These are phyloP conservation scores for Geotrichum candidum DNA, from an alignment of 1,139 yeast genomes.

Conservation along the genomic window DNA sequence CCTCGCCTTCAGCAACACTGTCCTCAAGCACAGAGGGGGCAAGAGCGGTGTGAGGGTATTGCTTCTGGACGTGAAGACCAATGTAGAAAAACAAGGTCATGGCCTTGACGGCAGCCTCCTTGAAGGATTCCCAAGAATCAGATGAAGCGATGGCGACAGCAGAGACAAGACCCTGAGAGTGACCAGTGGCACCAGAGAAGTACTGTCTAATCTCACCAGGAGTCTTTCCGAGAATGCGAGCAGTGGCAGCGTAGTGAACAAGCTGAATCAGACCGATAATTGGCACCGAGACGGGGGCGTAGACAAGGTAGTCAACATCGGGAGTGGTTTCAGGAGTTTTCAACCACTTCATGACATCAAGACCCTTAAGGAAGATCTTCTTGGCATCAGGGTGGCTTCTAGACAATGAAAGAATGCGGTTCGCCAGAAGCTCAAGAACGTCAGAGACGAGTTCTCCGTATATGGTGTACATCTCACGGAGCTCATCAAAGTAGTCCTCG, in stretches of 20 bases:
- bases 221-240: conserved; percentile 74
- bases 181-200: conserved; percentile 89
- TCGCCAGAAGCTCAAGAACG: conserved; percentile 63
- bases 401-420: conserved; percentile 61
- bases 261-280: conserved; percentile 91
- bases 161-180: conserved; percentile 94
- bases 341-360: conserved; percentile 84
- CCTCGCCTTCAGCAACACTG: conserved; percentile 90
- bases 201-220: conserved; percentile 80
- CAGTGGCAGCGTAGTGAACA: conserved; percentile 85
- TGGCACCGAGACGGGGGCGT: conserved; percentile 94
- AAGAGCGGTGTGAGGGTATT: conserved; percentile 88
- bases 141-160: conserved; percentile 88
- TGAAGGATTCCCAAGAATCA: conserved; percentile 79
- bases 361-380: conserved; percentile 89
- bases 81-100: conserved; percentile 82
- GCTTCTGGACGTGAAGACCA: conserved; percentile 85
- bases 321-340: conserved; percentile 81
- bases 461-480: conserved; percentile 72
- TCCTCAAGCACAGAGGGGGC: conserved; percentile 94
- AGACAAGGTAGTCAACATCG: conserved; percentile 76
- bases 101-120: conserved; percentile 65
- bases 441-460: conserved; percentile 73
- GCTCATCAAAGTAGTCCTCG: conserved; percentile 95
- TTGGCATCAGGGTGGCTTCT: conserved; percentile 70